These are phyloP conservation scores for Arthrobotrys musiformis DNA, from an alignment of 2,329 filamentous ascomycete genomes.

Conservation along the genomic window DNA sequence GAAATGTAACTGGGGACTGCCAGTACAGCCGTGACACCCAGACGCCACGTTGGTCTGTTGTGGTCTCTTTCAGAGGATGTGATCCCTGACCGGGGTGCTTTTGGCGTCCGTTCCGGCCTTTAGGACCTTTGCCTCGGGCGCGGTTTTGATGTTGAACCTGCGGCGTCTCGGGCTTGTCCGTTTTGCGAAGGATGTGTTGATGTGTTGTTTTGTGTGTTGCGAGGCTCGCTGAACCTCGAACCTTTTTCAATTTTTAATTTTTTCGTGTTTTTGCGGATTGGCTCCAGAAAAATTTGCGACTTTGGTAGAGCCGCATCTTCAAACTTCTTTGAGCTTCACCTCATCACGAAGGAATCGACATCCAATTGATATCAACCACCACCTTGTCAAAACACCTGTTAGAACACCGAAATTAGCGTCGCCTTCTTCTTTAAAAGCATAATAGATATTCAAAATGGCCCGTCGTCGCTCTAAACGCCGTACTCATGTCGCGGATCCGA, in stretches of 20 bases:
- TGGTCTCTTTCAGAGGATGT: conserved; percentile 2
- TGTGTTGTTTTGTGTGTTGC: conserved; percentile 21
- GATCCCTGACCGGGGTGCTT: conserved; percentile 7
- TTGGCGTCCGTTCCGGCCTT: conserved; percentile 6
- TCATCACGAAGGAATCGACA: too few relatives aligned
- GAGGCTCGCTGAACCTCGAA: conserved; percentile 9
- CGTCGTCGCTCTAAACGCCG: conserved; percentile 85
- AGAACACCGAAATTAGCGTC: conserved; percentile 18
- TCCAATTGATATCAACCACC: neutral
- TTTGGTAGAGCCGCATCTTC: conserved; percentile 30
- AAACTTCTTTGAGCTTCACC: conserved; percentile 6
- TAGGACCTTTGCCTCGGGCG: neutral
- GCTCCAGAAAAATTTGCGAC: conserved; percentile 26
- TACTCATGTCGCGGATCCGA: conserved; percentile 76
- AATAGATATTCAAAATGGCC: conserved; percentile 71
- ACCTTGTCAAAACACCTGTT: neutral
- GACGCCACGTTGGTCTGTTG: conserved; percentile 19
- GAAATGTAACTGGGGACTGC: too few relatives aligned
- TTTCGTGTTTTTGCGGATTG: too few relatives aligned
- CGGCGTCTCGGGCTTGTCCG: neutral
- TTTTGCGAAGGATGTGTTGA: conserved; percentile 13
- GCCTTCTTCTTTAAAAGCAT: neutral
- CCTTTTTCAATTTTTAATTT: neutral
- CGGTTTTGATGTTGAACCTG: neutral
- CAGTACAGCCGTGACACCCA: neutral